phyloP scores from a whole-genome alignment of 768 basidiomycete genomes.

The Hypholoma fasciculare region DNA sequence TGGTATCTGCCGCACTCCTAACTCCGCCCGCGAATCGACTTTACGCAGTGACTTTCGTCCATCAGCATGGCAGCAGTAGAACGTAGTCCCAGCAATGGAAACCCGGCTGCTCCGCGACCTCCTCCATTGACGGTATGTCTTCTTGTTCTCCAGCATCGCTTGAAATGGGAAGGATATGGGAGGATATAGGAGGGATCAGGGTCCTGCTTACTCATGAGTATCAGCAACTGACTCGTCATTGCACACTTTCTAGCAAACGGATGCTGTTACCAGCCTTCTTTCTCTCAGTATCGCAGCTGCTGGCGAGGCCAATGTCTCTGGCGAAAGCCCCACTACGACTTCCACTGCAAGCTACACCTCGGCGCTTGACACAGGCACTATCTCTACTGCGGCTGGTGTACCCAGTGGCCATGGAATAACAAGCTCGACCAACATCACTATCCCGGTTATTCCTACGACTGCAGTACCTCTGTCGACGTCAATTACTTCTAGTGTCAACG shows the following conservation, averaged over 20 bases:
- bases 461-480: slow-evolving; percentile 25
- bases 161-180: no score
- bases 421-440: slow-evolving; percentile 4
- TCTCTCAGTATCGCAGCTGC: slow-evolving; percentile 68
- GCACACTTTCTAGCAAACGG: slow-evolving; percentile 34
- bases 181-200: not conserved
- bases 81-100: not conserved
- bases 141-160: not conserved
- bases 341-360: not conserved
- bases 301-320: slow-evolving; percentile 46
- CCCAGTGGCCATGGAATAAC: not conserved
- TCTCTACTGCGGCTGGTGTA: slow-evolving; percentile 4
- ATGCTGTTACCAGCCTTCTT: slow-evolving; percentile 58
- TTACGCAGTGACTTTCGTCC: not conserved
- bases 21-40: not conserved
- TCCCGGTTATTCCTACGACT: slow-evolving; percentile 12
- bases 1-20: not conserved
- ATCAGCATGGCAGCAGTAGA: slow-evolving; percentile 15
- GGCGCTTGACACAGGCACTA: not conserved
- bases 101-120: slow-evolving; percentile 1
- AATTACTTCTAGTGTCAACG: slow-evolving; percentile 24
- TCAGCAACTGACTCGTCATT: slow-evolving; percentile 1
- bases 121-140: slow-evolving; percentile 18
- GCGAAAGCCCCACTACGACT: slow-evolving; percentile 10
- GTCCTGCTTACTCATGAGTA: not conserved